Evolutionary conservation across 2,329 filamentous ascomycete species (phyloP).

Genomic region (Teratosphaeria nubilosa): DNA sequence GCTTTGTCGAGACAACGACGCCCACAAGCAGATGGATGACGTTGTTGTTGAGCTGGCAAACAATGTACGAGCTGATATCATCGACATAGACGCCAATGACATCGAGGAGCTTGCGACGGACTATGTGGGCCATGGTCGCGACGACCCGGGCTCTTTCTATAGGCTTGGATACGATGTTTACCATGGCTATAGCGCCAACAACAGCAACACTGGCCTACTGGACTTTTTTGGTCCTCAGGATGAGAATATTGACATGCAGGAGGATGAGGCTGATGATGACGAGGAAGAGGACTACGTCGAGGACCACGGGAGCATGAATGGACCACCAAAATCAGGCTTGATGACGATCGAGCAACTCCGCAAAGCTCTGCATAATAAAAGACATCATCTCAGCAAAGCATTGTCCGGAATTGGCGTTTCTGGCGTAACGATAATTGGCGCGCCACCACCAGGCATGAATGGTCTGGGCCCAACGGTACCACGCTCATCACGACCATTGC

Average conservation of each 20-base stretch:
- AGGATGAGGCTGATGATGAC: conserved; percentile 40
- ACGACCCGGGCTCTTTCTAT: conserved; percentile 36
- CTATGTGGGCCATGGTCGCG: conserved; percentile 53
- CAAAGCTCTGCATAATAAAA: conserved; percentile 13
- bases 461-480: neutral
- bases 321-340: conserved; percentile 1
- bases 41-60: conserved; percentile 55
- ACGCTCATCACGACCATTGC: neutral
- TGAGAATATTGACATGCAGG: conserved; percentile 13
- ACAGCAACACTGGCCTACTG: neutral
- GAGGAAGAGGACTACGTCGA: conserved; percentile 14
- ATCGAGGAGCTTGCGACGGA: conserved; percentile 59
- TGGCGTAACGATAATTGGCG: conserved; percentile 9
- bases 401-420: conserved; percentile 15
- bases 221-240: neutral
- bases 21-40: conserved; percentile 43
- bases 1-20: conserved; percentile 46
- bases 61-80: conserved; percentile 53
- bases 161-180: conserved; percentile 46
- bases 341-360: conserved; percentile 14
- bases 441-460: conserved; percentile 1
- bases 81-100: conserved; percentile 59
- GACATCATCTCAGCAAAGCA: conserved; percentile 11
- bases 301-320: neutral
- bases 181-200: conserved; percentile 23